Base-by-base conservation (phyloP, 2,329 filamentous ascomycete genomes). In the Aspergillus aculeatus region DNA sequence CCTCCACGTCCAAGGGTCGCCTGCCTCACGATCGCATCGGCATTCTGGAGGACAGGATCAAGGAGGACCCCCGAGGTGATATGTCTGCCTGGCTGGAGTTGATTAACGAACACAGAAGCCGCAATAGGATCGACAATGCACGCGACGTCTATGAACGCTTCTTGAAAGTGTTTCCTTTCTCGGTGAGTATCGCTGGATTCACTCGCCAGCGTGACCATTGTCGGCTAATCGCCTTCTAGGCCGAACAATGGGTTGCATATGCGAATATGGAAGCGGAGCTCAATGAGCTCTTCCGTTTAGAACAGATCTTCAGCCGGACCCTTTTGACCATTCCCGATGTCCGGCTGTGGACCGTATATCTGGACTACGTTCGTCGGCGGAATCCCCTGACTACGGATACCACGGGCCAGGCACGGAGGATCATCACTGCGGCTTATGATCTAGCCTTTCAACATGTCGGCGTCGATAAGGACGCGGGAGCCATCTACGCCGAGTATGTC, bases 401-500 rank as follows among this genome's bases (percentile, higher is more conserved):
- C 1, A 86, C 84, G 41, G 91, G 91, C 21, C 70, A 87, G 65
- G 90, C 92, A 51, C 90, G 95, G 62, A 84, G 86, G 64, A 90
- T 89, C 7, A 89, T 99, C 58, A 89, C 87, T 21, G 88, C 92
- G 64, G 91, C 92, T 2, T 99, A 97, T 76, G 92, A 98, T 64
- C 92, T 96, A 71, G 93, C 96, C 6, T 86, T 99, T 50, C 86
- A 91, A 66, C 90, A 91, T 66, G 89, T 99, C 63, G 96, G 96
- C 29, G 86, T 95, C 68, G 95, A 99, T 77, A 90, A 92, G 70
- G 92, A 96, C 70, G 89, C 93, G 11, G 94, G 92, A 38, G 86
- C 84, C 64, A 88, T 99, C 58, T 99, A 95, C 95, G 86, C 89
- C 61, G 95, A 99, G 66, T 98, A 98, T 70, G 89, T 99, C 62